These are phyloP conservation scores for Papiliotrema flavescens DNA, from an alignment of 1,284 basidiomycete species.

Conservation along the genomic window DNA sequence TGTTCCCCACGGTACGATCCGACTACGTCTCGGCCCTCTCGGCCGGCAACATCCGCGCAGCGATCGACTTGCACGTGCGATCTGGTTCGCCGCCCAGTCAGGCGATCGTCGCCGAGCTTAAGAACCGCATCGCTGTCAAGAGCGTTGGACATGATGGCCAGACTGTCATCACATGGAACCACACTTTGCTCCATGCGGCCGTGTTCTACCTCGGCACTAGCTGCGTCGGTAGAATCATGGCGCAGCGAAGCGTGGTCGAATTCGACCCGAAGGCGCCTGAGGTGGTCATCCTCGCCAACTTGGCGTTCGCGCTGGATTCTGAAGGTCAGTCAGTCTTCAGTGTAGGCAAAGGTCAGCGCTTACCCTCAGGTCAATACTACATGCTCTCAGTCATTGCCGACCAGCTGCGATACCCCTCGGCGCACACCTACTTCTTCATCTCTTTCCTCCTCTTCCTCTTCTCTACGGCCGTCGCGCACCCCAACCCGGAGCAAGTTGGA, in stretches of 20 bases:
- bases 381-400: conserved; percentile 84
- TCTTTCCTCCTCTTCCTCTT: conserved; percentile 84
- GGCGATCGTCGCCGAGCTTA: conserved; percentile 67
- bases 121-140: conserved; percentile 67
- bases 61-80: conserved; percentile 79
- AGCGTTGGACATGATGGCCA: conserved; percentile 53
- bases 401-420: conserved; percentile 92
- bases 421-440: conserved; percentile 96
- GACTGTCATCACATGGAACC: conserved; percentile 71
- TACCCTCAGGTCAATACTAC: conserved; percentile 73
- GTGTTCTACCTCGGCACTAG: conserved; percentile 93
- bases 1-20: conserved; percentile 82
- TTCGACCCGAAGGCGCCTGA: conserved; percentile 78
- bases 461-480: conserved; percentile 42
- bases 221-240: conserved; percentile 72
- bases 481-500: not conserved
- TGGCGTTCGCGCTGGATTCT: conserved; percentile 77
- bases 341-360: conserved; percentile 1
- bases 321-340: conserved; percentile 63
- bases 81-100: conserved; percentile 59
- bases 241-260: conserved; percentile 71
- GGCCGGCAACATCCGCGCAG: conserved; percentile 68
- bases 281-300: conserved; percentile 72
- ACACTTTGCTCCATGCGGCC: conserved; percentile 82
- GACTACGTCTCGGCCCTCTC: conserved; percentile 82